Base-by-base conservation (phyloP, 2,329 filamentous ascomycete species). In the Verticillium albo-atrum region DNA sequence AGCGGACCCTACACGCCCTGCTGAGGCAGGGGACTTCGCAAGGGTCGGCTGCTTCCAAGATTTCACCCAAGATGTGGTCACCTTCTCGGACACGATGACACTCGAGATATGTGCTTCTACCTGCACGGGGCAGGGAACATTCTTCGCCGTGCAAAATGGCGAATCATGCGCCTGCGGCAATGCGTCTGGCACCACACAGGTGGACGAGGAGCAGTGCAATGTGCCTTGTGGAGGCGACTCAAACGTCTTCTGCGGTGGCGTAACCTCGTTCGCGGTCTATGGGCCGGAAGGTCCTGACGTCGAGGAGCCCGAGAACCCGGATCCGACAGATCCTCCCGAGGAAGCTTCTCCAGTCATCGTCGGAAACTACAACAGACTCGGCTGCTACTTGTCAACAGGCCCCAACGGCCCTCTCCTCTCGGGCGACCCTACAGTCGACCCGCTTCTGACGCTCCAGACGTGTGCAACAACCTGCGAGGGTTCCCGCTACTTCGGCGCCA, bases 161-260 rank as follows among this genome's bases (percentile, higher is more conserved):
- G 42, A 50, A 4, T 20, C 42, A 60, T 77, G 75, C 67, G 77
- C 74, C 67, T 75, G 73, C 60, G 72, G 73, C 52, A 69, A 70
- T 64, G 67, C 64, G 42, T 56, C 62, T 23, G 60, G 63, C 4
- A 71, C 72, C 7, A 64, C 66, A 15, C 50, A 71, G 26, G 62
- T 61, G 10, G 72, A 75, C n/a, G 42, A 50, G 14, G 42, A 23
- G 14, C n/a, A 50, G 20, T 75, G 73, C 63, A 66, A 63, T 61
- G 72, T 74, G 69, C 52, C 65, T 6, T 75, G 73, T 64, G 64
- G 58, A 12, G 73, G 73, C 55, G 65, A 74, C 58, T 47, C 62
- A 12, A 68, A 63, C 57, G 62, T 73, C 56, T 74, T 68, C 67
- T 75, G 73, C 61, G 72, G 72, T 54, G 71, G 66, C 3, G 64